Base-by-base conservation (phyloP, 257 asterid genomes). In the Mitragyna speciosa region DNA sequence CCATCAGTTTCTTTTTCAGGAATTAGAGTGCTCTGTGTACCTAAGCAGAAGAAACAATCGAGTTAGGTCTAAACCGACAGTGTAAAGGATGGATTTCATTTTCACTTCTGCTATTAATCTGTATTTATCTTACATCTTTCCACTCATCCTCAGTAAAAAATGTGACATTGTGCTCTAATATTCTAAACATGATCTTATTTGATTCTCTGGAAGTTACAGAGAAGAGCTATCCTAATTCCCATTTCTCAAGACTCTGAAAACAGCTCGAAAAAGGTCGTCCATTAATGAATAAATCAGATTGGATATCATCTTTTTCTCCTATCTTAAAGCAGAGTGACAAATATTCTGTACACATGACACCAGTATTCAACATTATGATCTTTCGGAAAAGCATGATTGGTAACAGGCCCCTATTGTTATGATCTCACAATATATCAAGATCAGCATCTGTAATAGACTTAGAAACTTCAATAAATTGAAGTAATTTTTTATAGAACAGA, bases 261-360 rank as follows among this genome's bases (percentile, higher is more conserved):
- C 73, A 76, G 26, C 61, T 76, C 10, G 26, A 14, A 14, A 48
- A 76, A 45, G 43, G 12, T 59, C 36, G 7, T 41, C 19, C 12
- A 12, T 76, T 45, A 26, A 28, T 61, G 54, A n/a, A 52, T 5
- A 59, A 73, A 72, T 49, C 39, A 73, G 76, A 72, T 48, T 72
- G 19, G 26, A 28, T 4, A 43, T 17, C 56, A 28, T 28, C 26
- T 70, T 70, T 71, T 12, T 43, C 47, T 30, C 31, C 45, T 47
- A 12, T 17, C 43, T 3, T 19, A 30, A 16, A n/a, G 22, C 30
- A 33, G 68, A 41, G 1, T 11, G 41, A 36, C 39, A 51, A 17
- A 10, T 51, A 51, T 45, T 31, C 28, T n/a, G n/a, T n/a, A n/a
- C n/a, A n/a, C n/a, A n/a, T n/a, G n/a, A n/a, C n/a, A n/a, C n/a